These are phyloP conservation scores for Astragalus membranaceus DNA, from an alignment of 306 rosid genomes.

Conservation along the genomic window DNA sequence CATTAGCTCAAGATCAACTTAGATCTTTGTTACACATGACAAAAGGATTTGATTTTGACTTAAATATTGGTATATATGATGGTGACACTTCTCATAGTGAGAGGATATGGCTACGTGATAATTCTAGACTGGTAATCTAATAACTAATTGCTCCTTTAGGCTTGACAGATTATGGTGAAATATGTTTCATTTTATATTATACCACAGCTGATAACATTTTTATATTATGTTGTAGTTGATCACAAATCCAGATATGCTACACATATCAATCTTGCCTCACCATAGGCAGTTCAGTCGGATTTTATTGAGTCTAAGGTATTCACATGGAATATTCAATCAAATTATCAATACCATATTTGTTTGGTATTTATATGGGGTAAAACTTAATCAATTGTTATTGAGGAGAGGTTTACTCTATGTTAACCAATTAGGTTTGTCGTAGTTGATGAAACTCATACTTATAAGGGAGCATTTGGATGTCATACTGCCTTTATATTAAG, in stretches of 20 bases:
- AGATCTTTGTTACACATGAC: slow-evolving; percentile 63
- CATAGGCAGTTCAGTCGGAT: slow-evolving; percentile 67
- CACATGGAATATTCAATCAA: slow-evolving; percentile 1
- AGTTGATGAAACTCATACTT: slow-evolving; percentile 85
- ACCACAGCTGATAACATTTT: slow-evolving; percentile 42
- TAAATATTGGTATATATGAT: slow-evolving; percentile 80
- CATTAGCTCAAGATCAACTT: slow-evolving; percentile 94
- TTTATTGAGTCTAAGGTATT: slow-evolving; percentile 77
- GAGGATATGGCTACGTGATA: slow-evolving; percentile 58
- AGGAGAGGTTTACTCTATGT: slow-evolving; percentile 11
- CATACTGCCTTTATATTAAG: slow-evolving; percentile 81
- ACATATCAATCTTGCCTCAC: slow-evolving; percentile 81
- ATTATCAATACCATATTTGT: not conserved
- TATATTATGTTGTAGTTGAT: slow-evolving; percentile 57
- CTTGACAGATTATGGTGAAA: slow-evolving; percentile 6
- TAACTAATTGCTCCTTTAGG: slow-evolving; percentile 9
- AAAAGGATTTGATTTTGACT: slow-evolving; percentile 48
- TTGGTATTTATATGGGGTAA: slow-evolving; percentile 15
- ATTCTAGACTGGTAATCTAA: slow-evolving; percentile 76
- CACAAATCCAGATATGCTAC: slow-evolving; percentile 98
- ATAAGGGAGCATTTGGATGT: slow-evolving; percentile 96
- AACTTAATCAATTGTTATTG: slow-evolving; percentile 6
- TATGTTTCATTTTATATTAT: slow-evolving; percentile 28
- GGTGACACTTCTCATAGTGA: slow-evolving; percentile 77
- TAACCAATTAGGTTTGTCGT: slow-evolving; percentile 61